These are phyloP conservation scores for Dendrobium catenatum DNA, from an alignment of 106 monocot genomes.

Conservation along the genomic window DNA sequence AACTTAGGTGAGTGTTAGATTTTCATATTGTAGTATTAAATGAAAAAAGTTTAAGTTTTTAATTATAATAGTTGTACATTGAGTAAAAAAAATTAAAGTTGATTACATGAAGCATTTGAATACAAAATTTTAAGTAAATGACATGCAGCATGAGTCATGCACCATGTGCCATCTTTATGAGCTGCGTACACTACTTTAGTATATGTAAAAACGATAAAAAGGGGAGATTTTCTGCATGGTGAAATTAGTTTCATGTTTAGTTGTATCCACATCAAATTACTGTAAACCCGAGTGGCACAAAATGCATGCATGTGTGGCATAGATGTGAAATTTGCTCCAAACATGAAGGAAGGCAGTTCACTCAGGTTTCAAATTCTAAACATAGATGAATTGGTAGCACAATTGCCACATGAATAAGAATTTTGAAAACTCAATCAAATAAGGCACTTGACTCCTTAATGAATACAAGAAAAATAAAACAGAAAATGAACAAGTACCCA, in stretches of 20 bases:
- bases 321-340: not conserved
- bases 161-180: not conserved
- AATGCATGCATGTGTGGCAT: not conserved
- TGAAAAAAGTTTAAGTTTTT: not conserved
- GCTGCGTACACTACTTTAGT: not conserved
- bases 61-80: not conserved
- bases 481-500: slow-evolving; percentile 32
- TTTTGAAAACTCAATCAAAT: not conserved
- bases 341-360: not conserved
- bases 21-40: not conserved
- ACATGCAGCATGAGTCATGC: not conserved
- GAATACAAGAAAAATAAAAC: not conserved
- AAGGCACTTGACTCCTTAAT: not conserved
- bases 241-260: not conserved
- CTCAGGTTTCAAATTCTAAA: not conserved
- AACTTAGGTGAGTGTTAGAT: not conserved
- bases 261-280: not conserved
- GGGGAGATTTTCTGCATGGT: not conserved
- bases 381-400: not conserved
- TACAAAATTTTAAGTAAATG: not conserved
- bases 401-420: not conserved
- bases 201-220: not conserved
- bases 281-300: not conserved
- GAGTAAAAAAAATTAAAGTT: not conserved
- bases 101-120: not conserved